These are phyloP conservation scores for Pseudogymnoascus sp. DNA, from an alignment of 2,329 filamentous ascomycete genomes.

Conservation along the genomic window DNA sequence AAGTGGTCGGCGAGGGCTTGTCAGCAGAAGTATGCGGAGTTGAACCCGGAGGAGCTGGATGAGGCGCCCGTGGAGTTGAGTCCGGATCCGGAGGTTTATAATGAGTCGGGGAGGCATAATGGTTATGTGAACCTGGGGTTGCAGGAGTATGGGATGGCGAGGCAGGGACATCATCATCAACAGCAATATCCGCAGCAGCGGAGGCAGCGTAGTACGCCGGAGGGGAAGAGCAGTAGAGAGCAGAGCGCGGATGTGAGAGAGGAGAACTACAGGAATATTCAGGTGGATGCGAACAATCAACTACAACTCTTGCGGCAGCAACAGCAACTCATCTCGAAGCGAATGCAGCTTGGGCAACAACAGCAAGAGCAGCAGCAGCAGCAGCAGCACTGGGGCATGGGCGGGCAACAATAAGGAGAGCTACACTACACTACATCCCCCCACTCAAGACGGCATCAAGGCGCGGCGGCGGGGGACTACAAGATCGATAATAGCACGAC, in stretches of 20 bases:
- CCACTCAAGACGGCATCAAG: background rate
- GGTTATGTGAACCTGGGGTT: background rate
- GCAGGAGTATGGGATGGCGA: background rate
- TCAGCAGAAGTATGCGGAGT: conserved; percentile 29
- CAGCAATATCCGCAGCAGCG: background rate
- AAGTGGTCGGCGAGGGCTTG: conserved; percentile 29
- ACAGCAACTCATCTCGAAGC: background rate
- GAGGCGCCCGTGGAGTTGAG: background rate
- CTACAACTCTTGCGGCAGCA: background rate
- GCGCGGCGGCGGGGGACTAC: background rate
- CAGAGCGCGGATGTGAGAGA: background rate
- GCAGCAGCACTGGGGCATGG: background rate
- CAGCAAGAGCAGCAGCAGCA: background rate
- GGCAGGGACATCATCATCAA: background rate
- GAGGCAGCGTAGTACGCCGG: background rate
- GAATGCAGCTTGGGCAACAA: background rate
- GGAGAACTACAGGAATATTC: background rate
- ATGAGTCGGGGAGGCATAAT: background rate
- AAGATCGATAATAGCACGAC: background rate
- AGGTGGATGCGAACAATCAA: background rate
- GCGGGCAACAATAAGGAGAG: background rate
- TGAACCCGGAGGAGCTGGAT: conserved; percentile 15
- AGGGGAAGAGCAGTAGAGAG: background rate
- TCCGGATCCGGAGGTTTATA: background rate
- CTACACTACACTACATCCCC: background rate